Conservation (phyloP, 2,329 filamentous ascomycete genomes). For the Chaetomium sp. region DNA sequence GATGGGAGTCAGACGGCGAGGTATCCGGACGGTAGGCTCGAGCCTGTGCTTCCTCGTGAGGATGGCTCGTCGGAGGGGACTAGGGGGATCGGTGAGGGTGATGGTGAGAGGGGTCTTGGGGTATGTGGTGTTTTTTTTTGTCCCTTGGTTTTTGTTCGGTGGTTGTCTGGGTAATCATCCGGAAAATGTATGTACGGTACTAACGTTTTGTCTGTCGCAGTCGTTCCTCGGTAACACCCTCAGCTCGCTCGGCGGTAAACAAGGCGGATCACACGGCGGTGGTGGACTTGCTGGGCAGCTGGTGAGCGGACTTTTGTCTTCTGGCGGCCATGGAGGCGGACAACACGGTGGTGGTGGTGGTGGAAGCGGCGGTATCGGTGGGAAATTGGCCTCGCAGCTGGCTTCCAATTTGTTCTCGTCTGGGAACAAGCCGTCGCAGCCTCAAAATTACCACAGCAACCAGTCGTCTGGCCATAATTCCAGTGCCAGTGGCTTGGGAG, state of each 20-base stretch:
- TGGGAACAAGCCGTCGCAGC: conserved; percentile 39
- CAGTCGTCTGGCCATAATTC: conserved; percentile 35
- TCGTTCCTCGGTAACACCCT: conserved; percentile 53
- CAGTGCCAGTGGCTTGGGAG: conserved; percentile 42
- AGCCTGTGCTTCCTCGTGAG: conserved; percentile 45
- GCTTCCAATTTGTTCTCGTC: conserved; percentile 49
- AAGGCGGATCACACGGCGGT: conserved; percentile 29
- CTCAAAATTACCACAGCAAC: conserved; percentile 45
- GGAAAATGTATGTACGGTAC: not conserved
- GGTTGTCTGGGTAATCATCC: not conserved
- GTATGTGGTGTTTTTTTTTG: conserved; percentile 40
- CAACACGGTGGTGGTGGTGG: conserved; percentile 21
- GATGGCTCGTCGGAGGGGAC: conserved; percentile 24
- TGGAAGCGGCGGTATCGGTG: conserved; percentile 30
- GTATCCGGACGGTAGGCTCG: conserved; percentile 54
- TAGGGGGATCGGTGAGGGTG: conserved; percentile 36
- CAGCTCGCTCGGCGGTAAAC: conserved; percentile 39
- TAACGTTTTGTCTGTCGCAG: conserved; percentile 11
- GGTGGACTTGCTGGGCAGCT: conserved; percentile 42
- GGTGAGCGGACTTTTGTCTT: conserved; percentile 33
- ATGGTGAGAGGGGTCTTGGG: conserved; percentile 57
- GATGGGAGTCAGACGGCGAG: conserved; percentile 57
- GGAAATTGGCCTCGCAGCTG: conserved; percentile 53
- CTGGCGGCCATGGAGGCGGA: conserved; percentile 26
- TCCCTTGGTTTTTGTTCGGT: not conserved